Evolutionary conservation across 768 basidiomycete species (phyloP).

Genomic region (Lepiota venenata): DNA sequence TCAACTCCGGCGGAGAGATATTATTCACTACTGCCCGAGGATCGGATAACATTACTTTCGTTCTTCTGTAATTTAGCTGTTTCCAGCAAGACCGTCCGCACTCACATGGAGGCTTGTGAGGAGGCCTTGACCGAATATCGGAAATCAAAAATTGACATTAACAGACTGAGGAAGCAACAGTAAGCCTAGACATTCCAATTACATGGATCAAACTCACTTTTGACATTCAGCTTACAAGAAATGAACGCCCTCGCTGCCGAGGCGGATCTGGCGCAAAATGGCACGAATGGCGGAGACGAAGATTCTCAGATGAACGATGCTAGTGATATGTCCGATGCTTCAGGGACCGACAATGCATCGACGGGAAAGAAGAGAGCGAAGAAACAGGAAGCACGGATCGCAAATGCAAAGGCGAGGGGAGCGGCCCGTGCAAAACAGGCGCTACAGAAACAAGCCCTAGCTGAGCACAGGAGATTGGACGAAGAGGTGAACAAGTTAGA

Average conservation of each 20-base stretch:
- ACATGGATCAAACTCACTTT: slow-evolving; percentile 3
- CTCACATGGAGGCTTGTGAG: slow-evolving; percentile 89
- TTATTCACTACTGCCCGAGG: slow-evolving; percentile 62
- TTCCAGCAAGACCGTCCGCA: slow-evolving; percentile 85
- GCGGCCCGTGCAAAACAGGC: slow-evolving; percentile 74
- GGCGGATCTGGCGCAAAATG: slow-evolving; percentile 42
- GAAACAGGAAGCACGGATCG: slow-evolving; percentile 17
- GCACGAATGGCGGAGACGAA: slow-evolving; percentile 47
- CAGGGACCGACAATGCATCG: slow-evolving; percentile 62
- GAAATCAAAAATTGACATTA: slow-evolving; percentile 95
- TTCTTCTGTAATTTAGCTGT: slow-evolving; percentile 90
- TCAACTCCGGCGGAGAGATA: slow-evolving; percentile 70
- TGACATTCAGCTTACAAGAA: slow-evolving; percentile 57
- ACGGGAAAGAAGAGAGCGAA: slow-evolving; percentile 41
- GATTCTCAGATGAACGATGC: slow-evolving; percentile 61
- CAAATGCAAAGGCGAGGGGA: slow-evolving; percentile 79
- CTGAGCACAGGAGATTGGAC: slow-evolving; percentile 80
- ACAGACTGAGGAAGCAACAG: slow-evolving; percentile 86
- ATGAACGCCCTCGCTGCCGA: slow-evolving; percentile 65
- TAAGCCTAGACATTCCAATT: slow-evolving; percentile 38
- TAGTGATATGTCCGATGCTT: slow-evolving; percentile 73
- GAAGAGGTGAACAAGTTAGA: slow-evolving; percentile 87
- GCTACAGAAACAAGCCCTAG: slow-evolving; percentile 75
- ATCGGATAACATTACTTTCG: slow-evolving; percentile 81
- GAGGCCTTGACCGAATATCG: slow-evolving; percentile 86